A percentile compares a stretch with the other conserved stretches of the same genome.
Conservation (phyloP, 2,329 filamentous ascomycete genomes). For the Leptographium lundbergii region DNA sequence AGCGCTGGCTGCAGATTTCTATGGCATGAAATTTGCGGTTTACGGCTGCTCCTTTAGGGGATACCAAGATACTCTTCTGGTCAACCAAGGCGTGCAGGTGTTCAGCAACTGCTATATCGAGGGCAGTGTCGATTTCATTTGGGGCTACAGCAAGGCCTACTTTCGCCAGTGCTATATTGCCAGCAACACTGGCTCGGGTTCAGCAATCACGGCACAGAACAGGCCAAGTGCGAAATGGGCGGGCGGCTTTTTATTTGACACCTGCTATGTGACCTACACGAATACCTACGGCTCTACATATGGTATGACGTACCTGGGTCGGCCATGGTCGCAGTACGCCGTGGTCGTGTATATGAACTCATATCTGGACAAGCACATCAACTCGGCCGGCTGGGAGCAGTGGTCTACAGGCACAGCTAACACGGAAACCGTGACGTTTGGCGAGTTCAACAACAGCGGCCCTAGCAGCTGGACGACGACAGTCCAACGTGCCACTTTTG, state of each 20-base stretch:
- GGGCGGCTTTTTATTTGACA: constrained; percentile 14
- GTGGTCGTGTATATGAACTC: constrained; percentile 37
- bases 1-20: constrained; percentile 20
- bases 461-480: constrained; percentile 17
- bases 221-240: constrained; percentile 16
- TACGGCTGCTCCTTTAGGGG: constrained; percentile 18
- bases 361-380: constrained; percentile 40
- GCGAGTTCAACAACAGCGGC: constrained; percentile 19
- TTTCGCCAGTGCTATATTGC: constrained; percentile 25
- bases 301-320: constrained; percentile 33
- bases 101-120: constrained; percentile 21
- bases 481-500: constrained; percentile 20
- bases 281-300: constrained; percentile 25
- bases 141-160: constrained; percentile 8
- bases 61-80: constrained; percentile 19
- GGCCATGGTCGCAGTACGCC: constrained; percentile 33
- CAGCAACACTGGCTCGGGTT: constrained; percentile 18
- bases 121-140: constrained; percentile 16
- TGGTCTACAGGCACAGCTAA: constrained; percentile 21
- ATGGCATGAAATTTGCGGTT: constrained; percentile 18
- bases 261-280: constrained; percentile 34
- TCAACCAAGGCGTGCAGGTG: constrained; percentile 19
- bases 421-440: constrained; percentile 22
- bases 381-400: constrained; percentile 41
- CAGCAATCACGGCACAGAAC: constrained; percentile 21